Conservation (phyloP, 2,329 filamentous ascomycete genomes). For the Remersonia thermophila region DNA sequence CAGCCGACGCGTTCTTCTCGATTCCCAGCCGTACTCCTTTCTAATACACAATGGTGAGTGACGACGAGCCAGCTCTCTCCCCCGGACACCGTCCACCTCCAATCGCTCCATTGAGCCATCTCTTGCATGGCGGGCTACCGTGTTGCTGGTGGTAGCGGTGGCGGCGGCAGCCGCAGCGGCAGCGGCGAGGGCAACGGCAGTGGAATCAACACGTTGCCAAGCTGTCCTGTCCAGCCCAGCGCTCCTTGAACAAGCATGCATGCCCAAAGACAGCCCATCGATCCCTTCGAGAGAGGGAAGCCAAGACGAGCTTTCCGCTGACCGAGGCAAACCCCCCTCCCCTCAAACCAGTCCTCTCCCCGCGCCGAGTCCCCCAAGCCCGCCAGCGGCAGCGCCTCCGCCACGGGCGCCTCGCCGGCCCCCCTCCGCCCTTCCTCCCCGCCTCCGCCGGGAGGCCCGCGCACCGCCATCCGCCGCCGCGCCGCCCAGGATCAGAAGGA, state of each 20-base stretch:
- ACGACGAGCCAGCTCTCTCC: not conserved
- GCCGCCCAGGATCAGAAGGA: slow-evolving; percentile 96
- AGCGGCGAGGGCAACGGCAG: too few relatives aligned
- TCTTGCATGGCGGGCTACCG: too few relatives aligned
- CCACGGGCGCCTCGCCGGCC: slow-evolving; percentile 47
- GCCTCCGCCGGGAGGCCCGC: slow-evolving; percentile 81
- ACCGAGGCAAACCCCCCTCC: not conserved
- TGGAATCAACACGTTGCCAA: too few relatives aligned
- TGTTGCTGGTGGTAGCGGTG: too few relatives aligned
- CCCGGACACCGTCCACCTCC: not conserved
- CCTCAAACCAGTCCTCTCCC: slow-evolving; percentile 38
- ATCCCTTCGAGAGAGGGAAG: too few relatives aligned
- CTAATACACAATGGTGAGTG: slow-evolving; percentile 13
- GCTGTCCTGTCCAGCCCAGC: too few relatives aligned
- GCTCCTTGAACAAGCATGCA: too few relatives aligned
- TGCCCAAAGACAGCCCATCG: too few relatives aligned
- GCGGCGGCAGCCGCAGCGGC: too few relatives aligned
- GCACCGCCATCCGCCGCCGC: slow-evolving; percentile 88
- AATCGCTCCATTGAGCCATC: too few relatives aligned
- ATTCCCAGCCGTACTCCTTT: not conserved
- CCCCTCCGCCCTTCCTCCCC: slow-evolving; percentile 63
- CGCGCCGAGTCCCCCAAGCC: slow-evolving; percentile 46
- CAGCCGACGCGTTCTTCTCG: too few relatives aligned
- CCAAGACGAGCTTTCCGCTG: too few relatives aligned
- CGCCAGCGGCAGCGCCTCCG: slow-evolving; percentile 29